Evolutionary conservation across 306 rosid species (phyloP), one percentile per base, ranked within the genome.

Genomic region (Oxytropis ochrocephala): DNA sequence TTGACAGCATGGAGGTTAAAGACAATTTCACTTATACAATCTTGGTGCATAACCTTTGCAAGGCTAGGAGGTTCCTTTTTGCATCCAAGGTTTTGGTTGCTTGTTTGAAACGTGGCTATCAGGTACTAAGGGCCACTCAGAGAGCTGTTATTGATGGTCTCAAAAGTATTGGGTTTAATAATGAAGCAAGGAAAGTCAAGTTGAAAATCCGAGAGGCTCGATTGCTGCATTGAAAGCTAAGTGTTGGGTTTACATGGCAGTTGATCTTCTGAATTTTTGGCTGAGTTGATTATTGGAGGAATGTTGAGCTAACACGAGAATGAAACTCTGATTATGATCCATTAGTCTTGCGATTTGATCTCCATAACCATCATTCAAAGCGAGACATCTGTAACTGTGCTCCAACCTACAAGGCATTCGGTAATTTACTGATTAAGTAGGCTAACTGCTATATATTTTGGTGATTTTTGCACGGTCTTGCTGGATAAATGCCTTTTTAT

Each of bases 11-110:
- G 97, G 87, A 86, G 81, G 81, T 60, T 33, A 88, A 64, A 82
- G 98, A 93, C 66, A 78, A 86, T 17, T 70, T 80, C 72, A 84
- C 94, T 1, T 86, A 85, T 64, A 81, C 87, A 56, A 86, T 87
- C 56, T 73, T 88, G 79, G 88, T 85, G 82, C 82, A 83, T 74
- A 86, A 83, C 81, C 98, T 93, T 83, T 93, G 96, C 84, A 84
- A 71, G 86, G 87, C 75, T 27, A 18, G 88, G 27, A 82, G 85
- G 79, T 83, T 76, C 24, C 80, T 73, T 29, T 64, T 72, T 69
- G 96, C 98, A 3, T 85, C 96, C 32, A 88, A 88, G 73, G 60
- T 85, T 68, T 74, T 90, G 82, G 8, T 83, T 44, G 64, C 80
- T 67, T 85, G 90, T 73, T 24, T 86, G 49, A 83, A 80, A 79